Conservation (phyloP, 1,139 yeast genomes). For the Kurtzmaniella quercitrusa region DNA sequence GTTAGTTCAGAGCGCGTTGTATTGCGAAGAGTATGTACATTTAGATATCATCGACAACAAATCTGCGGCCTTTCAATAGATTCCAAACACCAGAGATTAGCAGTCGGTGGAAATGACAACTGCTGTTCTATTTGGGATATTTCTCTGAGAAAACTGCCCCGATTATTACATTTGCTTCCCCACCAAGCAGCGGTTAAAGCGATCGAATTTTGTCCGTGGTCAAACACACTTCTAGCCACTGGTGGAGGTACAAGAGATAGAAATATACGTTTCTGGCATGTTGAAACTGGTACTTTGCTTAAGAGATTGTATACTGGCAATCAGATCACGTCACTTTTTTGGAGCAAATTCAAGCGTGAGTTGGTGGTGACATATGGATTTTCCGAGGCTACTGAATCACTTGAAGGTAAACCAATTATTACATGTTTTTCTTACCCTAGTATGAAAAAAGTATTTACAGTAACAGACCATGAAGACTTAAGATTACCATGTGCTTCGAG, state of each 20-base stretch:
- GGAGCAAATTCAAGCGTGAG: slow-evolving; percentile 66
- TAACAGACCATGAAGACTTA: slow-evolving; percentile 48
- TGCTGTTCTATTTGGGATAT: slow-evolving; percentile 67
- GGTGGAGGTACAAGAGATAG: slow-evolving; percentile 44
- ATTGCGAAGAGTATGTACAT: neutral
- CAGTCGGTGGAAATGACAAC: slow-evolving; percentile 75
- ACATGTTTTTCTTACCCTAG: slow-evolving; percentile 65
- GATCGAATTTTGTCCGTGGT: slow-evolving; percentile 44
- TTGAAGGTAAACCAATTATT: slow-evolving; percentile 42
- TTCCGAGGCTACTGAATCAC: slow-evolving; percentile 32
- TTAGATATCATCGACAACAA: slow-evolving; percentile 54
- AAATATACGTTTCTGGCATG: slow-evolving; percentile 75
- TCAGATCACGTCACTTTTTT: slow-evolving; percentile 73
- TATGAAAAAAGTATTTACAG: slow-evolving; percentile 46
- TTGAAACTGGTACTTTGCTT: slow-evolving; percentile 66
- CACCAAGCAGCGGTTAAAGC: slow-evolving; percentile 44
- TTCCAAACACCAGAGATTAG: slow-evolving; percentile 43
- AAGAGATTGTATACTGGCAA: slow-evolving; percentile 53
- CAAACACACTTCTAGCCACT: slow-evolving; percentile 34
- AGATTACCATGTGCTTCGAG: slow-evolving; percentile 63
- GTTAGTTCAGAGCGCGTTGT: neutral
- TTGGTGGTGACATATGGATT: slow-evolving; percentile 80
- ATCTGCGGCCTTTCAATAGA: slow-evolving; percentile 65
- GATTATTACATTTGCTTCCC: slow-evolving; percentile 40
- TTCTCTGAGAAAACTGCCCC: slow-evolving; percentile 33